These are phyloP conservation scores for Taphrina betulina DNA, from an alignment of 1,139 yeast species.

Conservation along the genomic window DNA sequence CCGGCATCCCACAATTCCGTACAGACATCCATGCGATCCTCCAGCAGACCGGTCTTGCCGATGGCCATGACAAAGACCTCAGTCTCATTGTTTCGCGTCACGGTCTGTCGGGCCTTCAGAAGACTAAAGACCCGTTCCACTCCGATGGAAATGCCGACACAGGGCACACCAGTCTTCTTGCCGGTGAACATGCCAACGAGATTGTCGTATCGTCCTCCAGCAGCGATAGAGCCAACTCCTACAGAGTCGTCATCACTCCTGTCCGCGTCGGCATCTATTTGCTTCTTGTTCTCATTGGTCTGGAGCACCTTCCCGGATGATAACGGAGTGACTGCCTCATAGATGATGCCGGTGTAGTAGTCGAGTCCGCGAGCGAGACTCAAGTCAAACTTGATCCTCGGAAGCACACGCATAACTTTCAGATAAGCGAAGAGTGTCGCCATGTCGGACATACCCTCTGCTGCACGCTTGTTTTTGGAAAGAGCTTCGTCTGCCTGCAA, in stretches of 20 bases:
- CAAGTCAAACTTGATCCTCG: constrained; percentile 75
- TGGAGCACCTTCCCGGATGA: constrained; percentile 63
- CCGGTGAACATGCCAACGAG: constrained; percentile 94
- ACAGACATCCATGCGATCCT: constrained; percentile 85
- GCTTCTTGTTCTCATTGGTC: constrained; percentile 57
- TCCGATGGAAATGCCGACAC: constrained; percentile 96
- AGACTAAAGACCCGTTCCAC: constrained; percentile 91
- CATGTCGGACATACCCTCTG: constrained; percentile 80
- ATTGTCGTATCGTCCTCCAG: constrained; percentile 97
- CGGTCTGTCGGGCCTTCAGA: constrained; percentile 69
- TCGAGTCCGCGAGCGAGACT: constrained; percentile 96
- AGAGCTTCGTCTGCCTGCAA: constrained; percentile 61
- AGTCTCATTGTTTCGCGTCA: constrained; percentile 69
- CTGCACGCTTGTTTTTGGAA: constrained; percentile 65
- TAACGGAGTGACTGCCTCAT: constrained; percentile 91
- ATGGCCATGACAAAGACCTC: constrained; percentile 96
- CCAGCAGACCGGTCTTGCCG: constrained; percentile 88
- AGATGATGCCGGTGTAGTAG: constrained; percentile 93
- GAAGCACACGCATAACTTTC: constrained; percentile 67
- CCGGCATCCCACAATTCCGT: constrained; percentile 83
- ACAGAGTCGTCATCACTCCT: constrained; percentile 78
- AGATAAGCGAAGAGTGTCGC: constrained; percentile 67
- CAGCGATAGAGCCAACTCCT: constrained; percentile 97
- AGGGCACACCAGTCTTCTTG: constrained; percentile 79
- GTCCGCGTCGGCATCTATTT: constrained; percentile 64